Evolutionary conservation across 768 basidiomycete species (phyloP), one percentile per base, ranked within the genome.

Genomic region (Mycena rosella): DNA sequence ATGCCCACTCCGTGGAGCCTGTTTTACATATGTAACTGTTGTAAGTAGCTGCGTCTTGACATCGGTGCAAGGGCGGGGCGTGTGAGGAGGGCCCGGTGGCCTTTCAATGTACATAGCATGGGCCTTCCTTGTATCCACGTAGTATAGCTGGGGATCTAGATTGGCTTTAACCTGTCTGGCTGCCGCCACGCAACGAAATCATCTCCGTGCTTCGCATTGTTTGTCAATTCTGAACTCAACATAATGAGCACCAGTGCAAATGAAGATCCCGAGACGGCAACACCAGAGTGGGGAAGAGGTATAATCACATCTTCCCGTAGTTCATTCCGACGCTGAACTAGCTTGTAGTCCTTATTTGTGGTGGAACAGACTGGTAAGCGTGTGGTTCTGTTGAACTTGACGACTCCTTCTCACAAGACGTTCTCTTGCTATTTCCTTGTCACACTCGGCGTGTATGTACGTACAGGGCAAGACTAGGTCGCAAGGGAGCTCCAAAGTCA

Each of bases 311-410:
- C 26, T 27, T 51, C 30, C n/a, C 18, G 4, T 42, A 29, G 20
- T 34, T 32, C 48, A 13, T n/a, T n/a, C 26, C 10, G 36, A 47
- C 56, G 24, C 53, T 47, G 6, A 63, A 55, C 5, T 29, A 24
- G 27, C 44, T 14, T 48, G 38, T 26, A 96, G 95, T 95, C 44
- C 79, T 95, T 71, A 90, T 96, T 71, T 92, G 91, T 74, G 95
- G 95, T 59, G 95, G 95, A 57, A 94, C 92, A 26, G 92, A 94
- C 80, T 96, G 95, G 94, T 96, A 76, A 76, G 89, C 83, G 70
- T 64, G 56, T 51, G 67, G 38, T 47, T 73, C 59, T 67, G 57
- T 34, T 67, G 42, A 60, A 56, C 57, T 56, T 53, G 65, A n/a
- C 58, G 44, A 24, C 53, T 58, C 57, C 65, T 78, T 77, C 78